Percentiles rank a stretch among this genome's conserved stretches.
These are phyloP conservation scores for Phlebiopsis flavidoalba DNA, from an alignment of 768 basidiomycete species.

Conservation along the genomic window DNA sequence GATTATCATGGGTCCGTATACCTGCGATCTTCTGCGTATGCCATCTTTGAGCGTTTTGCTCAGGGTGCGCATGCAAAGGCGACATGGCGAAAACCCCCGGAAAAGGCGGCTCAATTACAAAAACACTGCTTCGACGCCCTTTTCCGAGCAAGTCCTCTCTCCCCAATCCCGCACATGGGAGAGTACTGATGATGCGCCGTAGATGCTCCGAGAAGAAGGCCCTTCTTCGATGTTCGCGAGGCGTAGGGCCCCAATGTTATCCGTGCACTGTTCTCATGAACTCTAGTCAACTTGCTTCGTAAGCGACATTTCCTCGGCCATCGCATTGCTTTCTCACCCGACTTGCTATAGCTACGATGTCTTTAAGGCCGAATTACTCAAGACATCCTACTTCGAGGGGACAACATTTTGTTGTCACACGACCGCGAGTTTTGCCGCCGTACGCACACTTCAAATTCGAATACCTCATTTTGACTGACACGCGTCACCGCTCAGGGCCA, in stretches of 20 bases:
- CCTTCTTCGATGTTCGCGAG: slow-evolving; percentile 67
- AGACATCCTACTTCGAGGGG: slow-evolving; percentile 65
- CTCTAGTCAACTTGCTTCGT: slow-evolving; percentile 88
- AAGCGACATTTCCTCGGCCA: slow-evolving; percentile 27
- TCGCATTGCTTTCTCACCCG: not conserved
- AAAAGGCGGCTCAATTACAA: slow-evolving; percentile 90
- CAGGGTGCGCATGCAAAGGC: slow-evolving; percentile 73
- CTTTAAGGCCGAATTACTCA: slow-evolving; percentile 81
- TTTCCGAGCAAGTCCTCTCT: slow-evolving; percentile 55
- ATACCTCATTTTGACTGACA: not conserved
- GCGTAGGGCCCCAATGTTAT: slow-evolving; percentile 83
- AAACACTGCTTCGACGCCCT: slow-evolving; percentile 84
- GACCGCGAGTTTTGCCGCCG: slow-evolving; percentile 82
- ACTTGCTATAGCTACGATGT: slow-evolving; percentile 66
- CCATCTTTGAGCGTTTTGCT: slow-evolving; percentile 14
- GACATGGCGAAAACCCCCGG: slow-evolving; percentile 85
- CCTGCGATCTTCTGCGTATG: not conserved
- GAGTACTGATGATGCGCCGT: slow-evolving; percentile 28
- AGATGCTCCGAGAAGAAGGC: slow-evolving; percentile 85
- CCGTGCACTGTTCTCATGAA: slow-evolving; percentile 86
- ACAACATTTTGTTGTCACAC: slow-evolving; percentile 84
- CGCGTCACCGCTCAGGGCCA: slow-evolving; percentile 47
- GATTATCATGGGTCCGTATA: slow-evolving; percentile 22
- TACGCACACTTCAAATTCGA: slow-evolving; percentile 28
- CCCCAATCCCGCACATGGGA: not conserved